Conservation (phyloP, 1,284 basidiomycete genomes). For the Tilletia setariae region DNA sequence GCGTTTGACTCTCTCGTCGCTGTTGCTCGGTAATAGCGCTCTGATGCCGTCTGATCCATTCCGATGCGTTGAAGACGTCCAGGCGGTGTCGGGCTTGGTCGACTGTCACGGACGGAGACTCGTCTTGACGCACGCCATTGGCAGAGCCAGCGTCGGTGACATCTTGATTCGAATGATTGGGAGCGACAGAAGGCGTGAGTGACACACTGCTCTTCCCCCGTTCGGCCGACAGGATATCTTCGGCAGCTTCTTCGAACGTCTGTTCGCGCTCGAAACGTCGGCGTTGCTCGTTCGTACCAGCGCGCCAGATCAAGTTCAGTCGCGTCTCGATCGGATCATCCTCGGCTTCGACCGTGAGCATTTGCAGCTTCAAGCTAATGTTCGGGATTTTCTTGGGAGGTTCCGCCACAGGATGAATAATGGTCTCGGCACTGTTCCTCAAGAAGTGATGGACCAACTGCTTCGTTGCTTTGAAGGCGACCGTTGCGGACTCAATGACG, state of each 20-base stretch:
- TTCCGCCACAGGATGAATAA: slow-evolving; percentile 45
- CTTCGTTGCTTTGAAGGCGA: slow-evolving; percentile 57
- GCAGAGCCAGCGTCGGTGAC: slow-evolving; percentile 51
- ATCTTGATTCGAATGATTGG: slow-evolving; percentile 18
- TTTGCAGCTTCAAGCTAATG: slow-evolving; percentile 62
- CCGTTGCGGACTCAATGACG: slow-evolving; percentile 55
- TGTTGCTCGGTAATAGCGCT: slow-evolving; percentile 55
- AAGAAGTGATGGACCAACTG: slow-evolving; percentile 56
- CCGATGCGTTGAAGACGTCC: slow-evolving; percentile 70
- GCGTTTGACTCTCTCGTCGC: slow-evolving; percentile 57
- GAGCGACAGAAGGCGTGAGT: slow-evolving; percentile 21
- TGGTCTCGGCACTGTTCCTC: slow-evolving; percentile 42
- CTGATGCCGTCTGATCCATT: slow-evolving; percentile 63
- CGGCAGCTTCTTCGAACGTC: slow-evolving; percentile 73
- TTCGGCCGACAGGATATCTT: slow-evolving; percentile 46
- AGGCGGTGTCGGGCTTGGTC: slow-evolving; percentile 73
- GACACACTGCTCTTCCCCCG: slow-evolving; percentile 53
- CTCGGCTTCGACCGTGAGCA: slow-evolving; percentile 71
- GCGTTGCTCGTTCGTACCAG: slow-evolving; percentile 72
- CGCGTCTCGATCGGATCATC: slow-evolving; percentile 83
- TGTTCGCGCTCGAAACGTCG: slow-evolving; percentile 73
- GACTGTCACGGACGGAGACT: slow-evolving; percentile 61
- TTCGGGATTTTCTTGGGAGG: slow-evolving; percentile 59
- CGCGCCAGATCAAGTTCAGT: slow-evolving; percentile 73
- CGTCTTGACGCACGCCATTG: slow-evolving; percentile 64